Conservation (phyloP, 2,329 filamentous ascomycete species). For the Ambrosiella beaveri region DNA sequence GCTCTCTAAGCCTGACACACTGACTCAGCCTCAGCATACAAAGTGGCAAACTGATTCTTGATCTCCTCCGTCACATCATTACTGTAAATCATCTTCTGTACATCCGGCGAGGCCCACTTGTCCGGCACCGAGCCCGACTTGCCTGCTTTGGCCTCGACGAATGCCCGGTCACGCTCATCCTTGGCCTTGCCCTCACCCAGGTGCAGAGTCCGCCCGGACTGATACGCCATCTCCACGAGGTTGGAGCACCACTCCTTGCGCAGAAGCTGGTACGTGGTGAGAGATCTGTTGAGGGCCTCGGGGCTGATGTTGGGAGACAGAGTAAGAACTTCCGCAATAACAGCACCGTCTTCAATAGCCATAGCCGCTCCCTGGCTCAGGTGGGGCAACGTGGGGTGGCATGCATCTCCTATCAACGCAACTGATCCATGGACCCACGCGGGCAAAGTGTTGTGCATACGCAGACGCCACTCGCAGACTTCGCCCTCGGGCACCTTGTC, state of each 20-base stretch:
- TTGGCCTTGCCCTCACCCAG: conserved; percentile 40
- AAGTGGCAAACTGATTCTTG: conserved; percentile 30
- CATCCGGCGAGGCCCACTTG: conserved; percentile 54
- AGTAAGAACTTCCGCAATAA: conserved; percentile 36
- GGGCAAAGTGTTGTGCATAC: conserved; percentile 37
- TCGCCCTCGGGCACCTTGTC: conserved; percentile 42
- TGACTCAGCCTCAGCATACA: conserved; percentile 20
- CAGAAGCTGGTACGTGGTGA: conserved; percentile 37
- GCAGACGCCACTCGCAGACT: conserved; percentile 48
- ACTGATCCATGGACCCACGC: conserved; percentile 41
- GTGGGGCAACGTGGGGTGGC: conserved; percentile 51
- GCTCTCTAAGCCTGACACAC: background rate
- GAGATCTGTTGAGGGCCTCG: conserved; percentile 28
- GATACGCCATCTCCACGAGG: conserved; percentile 36
- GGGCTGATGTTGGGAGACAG: conserved; percentile 22
- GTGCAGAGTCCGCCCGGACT: conserved; percentile 37
- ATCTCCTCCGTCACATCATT: conserved; percentile 43
- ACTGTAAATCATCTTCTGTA: conserved; percentile 48
- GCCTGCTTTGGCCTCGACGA: conserved; percentile 33
- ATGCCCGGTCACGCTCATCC: conserved; percentile 40
- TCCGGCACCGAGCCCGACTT: conserved; percentile 37
- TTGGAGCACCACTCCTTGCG: conserved; percentile 36
- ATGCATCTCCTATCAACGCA: conserved; percentile 45
- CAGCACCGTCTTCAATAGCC: conserved; percentile 49
- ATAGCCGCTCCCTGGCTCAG: conserved; percentile 51